Conservation (phyloP, 2,329 filamentous ascomycete species). For the Pestalotiopsis fici region DNA sequence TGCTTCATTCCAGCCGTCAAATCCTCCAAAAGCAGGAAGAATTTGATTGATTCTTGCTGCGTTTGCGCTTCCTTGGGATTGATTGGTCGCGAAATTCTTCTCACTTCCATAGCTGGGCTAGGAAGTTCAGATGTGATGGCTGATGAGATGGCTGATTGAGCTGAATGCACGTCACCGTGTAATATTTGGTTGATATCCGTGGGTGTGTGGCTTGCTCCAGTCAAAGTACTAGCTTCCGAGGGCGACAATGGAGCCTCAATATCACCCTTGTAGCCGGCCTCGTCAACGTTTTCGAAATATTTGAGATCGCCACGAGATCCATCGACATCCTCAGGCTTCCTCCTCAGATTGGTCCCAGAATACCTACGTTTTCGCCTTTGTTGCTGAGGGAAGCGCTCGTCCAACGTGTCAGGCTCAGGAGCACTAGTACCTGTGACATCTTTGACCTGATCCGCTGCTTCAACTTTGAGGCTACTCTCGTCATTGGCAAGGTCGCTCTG, state of each 20-base stretch:
- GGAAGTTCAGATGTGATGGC: slow-evolving; percentile 35
- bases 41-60: slow-evolving; percentile 69
- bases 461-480: slow-evolving; percentile 27
- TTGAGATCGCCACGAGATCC: slow-evolving; percentile 77
- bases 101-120: slow-evolving; percentile 37
- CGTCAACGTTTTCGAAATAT: slow-evolving; percentile 88
- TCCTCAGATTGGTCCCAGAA: slow-evolving; percentile 80
- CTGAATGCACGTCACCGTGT: not conserved
- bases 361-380: slow-evolving; percentile 70
- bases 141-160: slow-evolving; percentile 36
- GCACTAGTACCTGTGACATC: slow-evolving; percentile 66
- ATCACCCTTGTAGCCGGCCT: slow-evolving; percentile 76
- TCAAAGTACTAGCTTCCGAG: not conserved
- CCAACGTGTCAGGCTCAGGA: slow-evolving; percentile 60
- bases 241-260: slow-evolving; percentile 49
- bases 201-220: slow-evolving; percentile 8
- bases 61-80: slow-evolving; percentile 79
- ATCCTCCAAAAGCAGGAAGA: slow-evolving; percentile 91
- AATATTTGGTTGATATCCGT: not conserved
- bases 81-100: slow-evolving; percentile 58
- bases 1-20: slow-evolving; percentile 95
- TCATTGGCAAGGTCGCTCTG: slow-evolving; percentile 35
- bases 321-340: slow-evolving; percentile 71
- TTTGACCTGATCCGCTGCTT: slow-evolving; percentile 41
- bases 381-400: slow-evolving; percentile 38